phyloP scores from a whole-genome alignment of 228 moss, liverwort and hornwort species.

The Sphagnum magellanicum region DNA sequence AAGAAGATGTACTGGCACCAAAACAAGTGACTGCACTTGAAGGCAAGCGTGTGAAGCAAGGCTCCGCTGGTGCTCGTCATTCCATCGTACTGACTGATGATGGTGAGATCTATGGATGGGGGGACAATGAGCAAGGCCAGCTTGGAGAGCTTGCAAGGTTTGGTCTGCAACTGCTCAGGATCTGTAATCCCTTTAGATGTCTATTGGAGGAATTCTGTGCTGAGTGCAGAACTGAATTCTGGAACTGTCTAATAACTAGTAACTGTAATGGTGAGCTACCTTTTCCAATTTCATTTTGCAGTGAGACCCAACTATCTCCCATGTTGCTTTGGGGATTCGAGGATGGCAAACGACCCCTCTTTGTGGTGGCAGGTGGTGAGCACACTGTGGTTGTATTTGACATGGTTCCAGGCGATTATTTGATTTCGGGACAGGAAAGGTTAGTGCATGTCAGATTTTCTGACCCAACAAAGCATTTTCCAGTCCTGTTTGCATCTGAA shows the following conservation, averaged over 20 bases:
- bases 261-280: neutral
- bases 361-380: slow-evolving; percentile 79
- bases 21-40: slow-evolving; percentile 35
- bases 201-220: no score
- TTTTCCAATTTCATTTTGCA: slow-evolving; percentile 23
- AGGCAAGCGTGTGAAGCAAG: slow-evolving; percentile 40
- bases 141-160: slow-evolving; percentile 51
- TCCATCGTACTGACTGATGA: slow-evolving; percentile 41
- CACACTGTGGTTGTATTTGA: slow-evolving; percentile 60
- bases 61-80: slow-evolving; percentile 70
- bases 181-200: neutral
- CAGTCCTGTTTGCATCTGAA: neutral
- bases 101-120: slow-evolving; percentile 68
- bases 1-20: slow-evolving; percentile 47
- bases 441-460: neutral
- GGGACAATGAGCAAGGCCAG: slow-evolving; percentile 70
- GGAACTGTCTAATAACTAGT: no score
- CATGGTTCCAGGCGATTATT: slow-evolving; percentile 3
- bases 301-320: slow-evolving; percentile 48
- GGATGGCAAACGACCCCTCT: slow-evolving; percentile 54
- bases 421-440: slow-evolving; percentile 5
- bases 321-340: slow-evolving; percentile 40
- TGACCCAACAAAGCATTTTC: neutral
- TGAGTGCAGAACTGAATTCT: no score
- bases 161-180: neutral